Evolutionary conservation across 495 filamentous ascomycete species (phyloP).

Genomic region (Penicillium longicatenatum): DNA sequence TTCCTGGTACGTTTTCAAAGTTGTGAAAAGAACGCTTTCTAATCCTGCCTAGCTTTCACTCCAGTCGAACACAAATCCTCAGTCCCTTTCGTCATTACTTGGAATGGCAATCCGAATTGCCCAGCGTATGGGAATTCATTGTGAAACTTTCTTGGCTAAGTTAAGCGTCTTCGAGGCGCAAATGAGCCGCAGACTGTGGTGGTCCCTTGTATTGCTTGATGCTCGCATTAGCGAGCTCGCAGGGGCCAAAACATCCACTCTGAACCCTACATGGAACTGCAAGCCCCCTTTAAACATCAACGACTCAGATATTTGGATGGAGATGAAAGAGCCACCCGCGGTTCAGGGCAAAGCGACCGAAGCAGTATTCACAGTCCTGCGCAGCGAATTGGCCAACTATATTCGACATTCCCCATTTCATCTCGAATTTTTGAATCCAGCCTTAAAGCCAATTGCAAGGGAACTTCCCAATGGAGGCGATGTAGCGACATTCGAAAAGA

Average conservation of each 20-base stretch:
- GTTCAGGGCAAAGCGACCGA: constrained; percentile 45
- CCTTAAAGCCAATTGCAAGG: constrained; percentile 42
- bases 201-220: constrained; percentile 57
- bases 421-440: constrained; percentile 53
- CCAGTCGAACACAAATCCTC: constrained; percentile 45
- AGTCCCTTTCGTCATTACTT: constrained; percentile 55
- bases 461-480: constrained; percentile 18
- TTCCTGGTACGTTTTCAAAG: constrained; percentile 50
- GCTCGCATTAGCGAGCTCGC: constrained; percentile 50
- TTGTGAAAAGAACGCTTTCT: background rate
- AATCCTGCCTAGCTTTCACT: constrained; percentile 49
- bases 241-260: constrained; percentile 32
- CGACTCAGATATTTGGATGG: constrained; percentile 54
- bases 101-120: constrained; percentile 56
- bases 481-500: constrained; percentile 41
- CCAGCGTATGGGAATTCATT: constrained; percentile 55
- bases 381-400: constrained; percentile 51
- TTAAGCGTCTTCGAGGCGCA: constrained; percentile 52
- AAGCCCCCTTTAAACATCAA: constrained; percentile 55
- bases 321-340: constrained; percentile 48
- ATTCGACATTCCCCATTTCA: constrained; percentile 48
- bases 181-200: constrained; percentile 62
- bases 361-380: constrained; percentile 51
- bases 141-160: constrained; percentile 37
- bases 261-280: constrained; percentile 60